These are phyloP conservation scores for Imleria badia DNA, from an alignment of 768 basidiomycete genomes.

Conservation along the genomic window DNA sequence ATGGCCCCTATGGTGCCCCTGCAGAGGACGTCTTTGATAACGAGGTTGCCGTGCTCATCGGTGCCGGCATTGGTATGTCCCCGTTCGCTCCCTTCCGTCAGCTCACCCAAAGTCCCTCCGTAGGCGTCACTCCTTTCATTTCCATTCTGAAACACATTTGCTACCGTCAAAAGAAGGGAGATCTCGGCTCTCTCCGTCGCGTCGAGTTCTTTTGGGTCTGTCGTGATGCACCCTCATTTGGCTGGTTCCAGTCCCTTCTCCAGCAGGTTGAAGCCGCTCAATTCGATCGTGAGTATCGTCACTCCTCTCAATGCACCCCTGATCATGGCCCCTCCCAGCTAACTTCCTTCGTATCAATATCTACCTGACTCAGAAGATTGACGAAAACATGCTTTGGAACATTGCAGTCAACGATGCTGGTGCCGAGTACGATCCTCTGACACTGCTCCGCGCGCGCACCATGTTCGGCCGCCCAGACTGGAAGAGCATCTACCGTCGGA, in stretches of 20 bases:
- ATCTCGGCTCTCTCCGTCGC: constrained; percentile 75
- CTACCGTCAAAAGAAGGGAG: constrained; percentile 83
- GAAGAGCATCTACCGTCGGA: constrained; percentile 73
- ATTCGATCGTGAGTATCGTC: constrained; percentile 68
- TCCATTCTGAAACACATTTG: constrained; percentile 95
- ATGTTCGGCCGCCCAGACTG: constrained; percentile 93
- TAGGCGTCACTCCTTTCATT: constrained; percentile 91
- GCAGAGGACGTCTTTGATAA: constrained; percentile 86
- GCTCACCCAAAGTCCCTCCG: not conserved
- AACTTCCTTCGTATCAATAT: constrained; percentile 92
- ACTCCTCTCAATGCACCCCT: not conserved
- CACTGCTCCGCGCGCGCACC: constrained; percentile 83
- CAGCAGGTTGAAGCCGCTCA: constrained; percentile 88
- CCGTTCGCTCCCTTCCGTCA: not conserved
- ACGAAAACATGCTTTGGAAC: constrained; percentile 88
- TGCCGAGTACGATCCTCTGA: constrained; percentile 85
- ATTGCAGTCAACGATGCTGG: constrained; percentile 86
- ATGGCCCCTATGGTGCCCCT: constrained; percentile 92
- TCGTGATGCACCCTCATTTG: constrained; percentile 94
- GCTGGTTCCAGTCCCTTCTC: constrained; percentile 92
- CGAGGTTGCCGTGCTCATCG: constrained; percentile 88
- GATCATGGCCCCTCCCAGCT: constrained; percentile 45
- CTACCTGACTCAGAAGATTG: constrained; percentile 85
- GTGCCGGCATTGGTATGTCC: constrained; percentile 83
- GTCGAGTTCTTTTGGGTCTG: constrained; percentile 97